Conservation (phyloP, 805 yeast genomes). For the Babjeviella inositovora region DNA sequence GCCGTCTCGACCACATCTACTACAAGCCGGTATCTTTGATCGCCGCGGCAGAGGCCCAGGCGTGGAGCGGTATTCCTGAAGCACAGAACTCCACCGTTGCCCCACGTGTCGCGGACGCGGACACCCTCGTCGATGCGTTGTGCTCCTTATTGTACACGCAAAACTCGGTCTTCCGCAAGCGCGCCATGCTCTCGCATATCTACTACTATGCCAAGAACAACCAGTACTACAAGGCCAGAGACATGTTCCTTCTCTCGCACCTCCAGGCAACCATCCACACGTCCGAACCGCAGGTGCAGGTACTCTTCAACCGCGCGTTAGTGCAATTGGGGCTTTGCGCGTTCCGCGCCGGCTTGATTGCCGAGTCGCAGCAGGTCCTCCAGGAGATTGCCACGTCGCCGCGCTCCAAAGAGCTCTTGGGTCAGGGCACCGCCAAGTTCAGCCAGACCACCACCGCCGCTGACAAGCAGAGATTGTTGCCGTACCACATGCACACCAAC, state of each 20-base stretch:
- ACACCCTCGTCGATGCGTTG: slow-evolving; percentile 41
- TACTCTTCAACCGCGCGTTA: slow-evolving; percentile 84
- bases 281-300: slow-evolving; percentile 78
- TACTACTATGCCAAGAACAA: slow-evolving; percentile 87
- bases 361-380: slow-evolving; percentile 74
- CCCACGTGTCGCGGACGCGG: slow-evolving; percentile 13
- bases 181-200: slow-evolving; percentile 72
- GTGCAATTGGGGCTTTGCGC: slow-evolving; percentile 95
- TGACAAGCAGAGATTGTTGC: slow-evolving; percentile 74
- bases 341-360: slow-evolving; percentile 75
- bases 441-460: slow-evolving; percentile 24
- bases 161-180: slow-evolving; percentile 57
- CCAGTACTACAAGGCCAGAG: slow-evolving; percentile 73
- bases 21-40: slow-evolving; percentile 77
- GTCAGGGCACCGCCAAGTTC: slow-evolving; percentile 63
- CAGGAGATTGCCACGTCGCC: slow-evolving; percentile 79
- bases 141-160: slow-evolving; percentile 53
- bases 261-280: slow-evolving; percentile 70
- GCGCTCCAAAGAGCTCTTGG: slow-evolving; percentile 81
- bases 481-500: slow-evolving; percentile 97
- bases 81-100: slow-evolving; percentile 15
- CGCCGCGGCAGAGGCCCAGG: slow-evolving; percentile 45
- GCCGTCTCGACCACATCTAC: slow-evolving; percentile 86
- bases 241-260: slow-evolving; percentile 75
- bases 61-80: slow-evolving; percentile 51